phyloP scores from a whole-genome alignment of 257 asterid genomes.

The Lavandula angustifolia region DNA sequence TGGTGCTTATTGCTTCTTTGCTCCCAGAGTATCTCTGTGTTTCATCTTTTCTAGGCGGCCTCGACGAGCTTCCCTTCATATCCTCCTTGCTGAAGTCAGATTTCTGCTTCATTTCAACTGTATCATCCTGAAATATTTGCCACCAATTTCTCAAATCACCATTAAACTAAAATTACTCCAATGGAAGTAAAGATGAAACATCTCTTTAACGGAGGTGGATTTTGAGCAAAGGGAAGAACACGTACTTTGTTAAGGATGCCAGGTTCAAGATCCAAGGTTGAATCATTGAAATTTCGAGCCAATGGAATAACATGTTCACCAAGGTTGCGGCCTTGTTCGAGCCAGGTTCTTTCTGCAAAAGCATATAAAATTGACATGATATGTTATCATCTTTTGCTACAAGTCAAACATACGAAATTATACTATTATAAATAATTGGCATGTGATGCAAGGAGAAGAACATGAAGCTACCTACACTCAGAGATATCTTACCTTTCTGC shows the following conservation, averaged over 20 bases:
- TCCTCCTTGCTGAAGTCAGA: slow-evolving; percentile 50
- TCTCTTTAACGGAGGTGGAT: neutral
- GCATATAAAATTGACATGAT: slow-evolving; percentile 21
- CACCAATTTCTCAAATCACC: slow-evolving; percentile 9
- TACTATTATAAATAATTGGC: neutral
- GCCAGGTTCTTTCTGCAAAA: slow-evolving; percentile 78
- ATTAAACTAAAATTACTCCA: neutral
- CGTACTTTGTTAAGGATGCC: slow-evolving; percentile 61
- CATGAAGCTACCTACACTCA: slow-evolving; percentile 9
- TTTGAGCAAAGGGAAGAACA: slow-evolving; percentile 16
- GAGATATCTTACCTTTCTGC: slow-evolving; percentile 65
- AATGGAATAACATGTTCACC: slow-evolving; percentile 96
- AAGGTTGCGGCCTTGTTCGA: slow-evolving; percentile 86
- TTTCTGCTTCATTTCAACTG: slow-evolving; percentile 51
- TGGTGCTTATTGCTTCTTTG: slow-evolving; percentile 84
- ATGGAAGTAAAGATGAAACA: neutral
- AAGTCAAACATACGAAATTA: slow-evolving; percentile 8
- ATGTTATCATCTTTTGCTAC: slow-evolving; percentile 1
- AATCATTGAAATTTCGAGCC: slow-evolving; percentile 90
- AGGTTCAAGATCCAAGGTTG: slow-evolving; percentile 71
- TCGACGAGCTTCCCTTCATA: slow-evolving; percentile 70
- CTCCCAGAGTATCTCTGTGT: slow-evolving; percentile 62
- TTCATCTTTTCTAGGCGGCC: slow-evolving; percentile 54
- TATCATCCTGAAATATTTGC: slow-evolving; percentile 46
- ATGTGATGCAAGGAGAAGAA: slow-evolving; percentile 4